Evolutionary conservation across 306 rosid species (phyloP).

Genomic region (Leucaena leucocephala): DNA sequence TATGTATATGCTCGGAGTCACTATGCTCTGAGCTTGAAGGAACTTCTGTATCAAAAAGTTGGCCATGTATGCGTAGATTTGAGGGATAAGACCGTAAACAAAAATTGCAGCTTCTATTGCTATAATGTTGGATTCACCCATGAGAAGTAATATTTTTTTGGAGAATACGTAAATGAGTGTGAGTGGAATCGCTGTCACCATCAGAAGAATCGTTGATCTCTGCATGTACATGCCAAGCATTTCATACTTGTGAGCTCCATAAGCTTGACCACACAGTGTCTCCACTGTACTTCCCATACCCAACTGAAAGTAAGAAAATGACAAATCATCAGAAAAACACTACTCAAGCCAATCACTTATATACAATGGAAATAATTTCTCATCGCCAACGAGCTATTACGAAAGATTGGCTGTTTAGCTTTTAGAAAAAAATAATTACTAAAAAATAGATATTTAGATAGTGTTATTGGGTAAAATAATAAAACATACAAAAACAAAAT

Average conservation of each 20-base stretch:
- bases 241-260: slow-evolving; percentile 50
- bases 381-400: too few relatives aligned
- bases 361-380: too few relatives aligned
- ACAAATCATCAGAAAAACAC: too few relatives aligned
- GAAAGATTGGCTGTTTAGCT: too few relatives aligned
- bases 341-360: too few relatives aligned
- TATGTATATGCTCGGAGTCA: slow-evolving; percentile 51
- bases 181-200: slow-evolving; percentile 42
- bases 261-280: slow-evolving; percentile 72
- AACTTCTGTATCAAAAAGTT: slow-evolving; percentile 62
- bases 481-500: too few relatives aligned
- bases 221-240: slow-evolving; percentile 59
- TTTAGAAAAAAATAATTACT: too few relatives aligned
- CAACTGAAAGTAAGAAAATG: too few relatives aligned
- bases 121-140: slow-evolving; percentile 47
- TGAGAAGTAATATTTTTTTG: slow-evolving; percentile 36
- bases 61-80: slow-evolving; percentile 54
- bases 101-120: slow-evolving; percentile 43
- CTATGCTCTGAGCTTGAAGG: slow-evolving; percentile 64
- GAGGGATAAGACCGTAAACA: slow-evolving; percentile 59
- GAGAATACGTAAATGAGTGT: slow-evolving; percentile 47
- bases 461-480: too few relatives aligned
- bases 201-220: slow-evolving; percentile 48
- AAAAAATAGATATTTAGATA: too few relatives aligned
- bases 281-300: slow-evolving; percentile 74